These are phyloP conservation scores for Leonotis leonurus DNA, from an alignment of 257 asterid species.

Conservation along the genomic window DNA sequence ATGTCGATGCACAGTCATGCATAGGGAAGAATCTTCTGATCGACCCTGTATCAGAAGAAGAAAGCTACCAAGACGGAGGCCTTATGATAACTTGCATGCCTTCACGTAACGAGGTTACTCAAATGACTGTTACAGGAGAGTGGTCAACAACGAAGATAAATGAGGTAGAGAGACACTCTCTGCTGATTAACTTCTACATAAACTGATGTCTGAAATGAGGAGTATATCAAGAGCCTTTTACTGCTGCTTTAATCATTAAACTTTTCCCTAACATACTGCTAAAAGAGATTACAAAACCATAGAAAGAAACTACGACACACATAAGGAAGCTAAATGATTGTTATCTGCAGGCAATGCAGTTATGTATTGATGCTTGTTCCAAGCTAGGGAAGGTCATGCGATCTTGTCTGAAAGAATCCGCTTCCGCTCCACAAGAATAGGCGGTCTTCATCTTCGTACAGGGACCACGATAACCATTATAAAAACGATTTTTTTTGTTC, in stretches of 20 bases:
- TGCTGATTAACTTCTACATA: not conserved
- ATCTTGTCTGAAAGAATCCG: constrained; percentile 66
- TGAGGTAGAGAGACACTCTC: constrained; percentile 45
- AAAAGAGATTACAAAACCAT: not conserved
- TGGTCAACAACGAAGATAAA: constrained; percentile 78
- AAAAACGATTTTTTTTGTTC: not conserved
- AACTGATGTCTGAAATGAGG: not conserved
- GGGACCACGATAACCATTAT: not conserved
- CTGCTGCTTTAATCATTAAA: too few relatives aligned
- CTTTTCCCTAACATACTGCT: not conserved
- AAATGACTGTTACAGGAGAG: constrained; percentile 78
- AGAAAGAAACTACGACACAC: not conserved
- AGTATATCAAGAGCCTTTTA: not conserved
- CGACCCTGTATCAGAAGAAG: constrained; percentile 84
- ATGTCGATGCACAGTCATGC: constrained; percentile 44
- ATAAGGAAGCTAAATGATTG: not conserved
- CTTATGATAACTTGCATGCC: constrained; percentile 81
- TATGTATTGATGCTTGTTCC: constrained; percentile 86
- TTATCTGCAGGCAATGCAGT: constrained; percentile 71
- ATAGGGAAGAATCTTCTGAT: constrained; percentile 71
- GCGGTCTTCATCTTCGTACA: not conserved
- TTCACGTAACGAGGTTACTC: constrained; percentile 83
- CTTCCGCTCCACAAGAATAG: constrained; percentile 36
- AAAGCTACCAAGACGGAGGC: constrained; percentile 70
- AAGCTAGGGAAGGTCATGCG: constrained; percentile 76